These are phyloP conservation scores for Gymnopilus junonius DNA, from an alignment of 768 basidiomycete species.

Conservation along the genomic window DNA sequence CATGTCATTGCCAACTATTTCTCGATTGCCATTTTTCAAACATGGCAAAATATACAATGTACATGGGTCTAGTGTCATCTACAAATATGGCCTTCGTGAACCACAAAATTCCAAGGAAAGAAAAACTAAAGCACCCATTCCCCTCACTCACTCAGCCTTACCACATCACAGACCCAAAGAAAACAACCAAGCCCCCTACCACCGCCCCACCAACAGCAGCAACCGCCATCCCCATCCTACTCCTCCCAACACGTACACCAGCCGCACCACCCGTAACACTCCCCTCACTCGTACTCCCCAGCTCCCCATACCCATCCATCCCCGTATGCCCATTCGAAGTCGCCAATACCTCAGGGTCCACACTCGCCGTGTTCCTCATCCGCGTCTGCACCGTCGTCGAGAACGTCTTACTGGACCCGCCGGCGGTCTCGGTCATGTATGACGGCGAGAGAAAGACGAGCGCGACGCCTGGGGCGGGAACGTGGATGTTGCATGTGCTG, in stretches of 20 bases:
- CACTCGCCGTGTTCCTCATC: constrained; percentile 52
- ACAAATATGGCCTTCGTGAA: not conserved
- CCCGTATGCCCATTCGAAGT: constrained; percentile 64
- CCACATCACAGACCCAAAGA: not conserved
- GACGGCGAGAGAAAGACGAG: constrained; percentile 66
- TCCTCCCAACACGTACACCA: not conserved
- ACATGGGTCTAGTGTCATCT: not conserved
- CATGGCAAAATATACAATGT: no score
- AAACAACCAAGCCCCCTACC: not conserved
- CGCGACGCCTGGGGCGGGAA: constrained; percentile 70
- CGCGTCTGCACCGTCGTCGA: constrained; percentile 57
- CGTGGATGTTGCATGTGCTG: constrained; percentile 59
- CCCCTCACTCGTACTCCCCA: constrained; percentile 46
- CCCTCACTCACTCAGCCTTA: not conserved
- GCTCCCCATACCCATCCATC: constrained; percentile 13
- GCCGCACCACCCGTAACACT: constrained; percentile 20
- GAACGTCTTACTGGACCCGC: constrained; percentile 46
- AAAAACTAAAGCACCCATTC: not conserved
- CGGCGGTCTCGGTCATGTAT: constrained; percentile 39
- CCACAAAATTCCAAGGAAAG: not conserved
- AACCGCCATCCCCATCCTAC: not conserved
- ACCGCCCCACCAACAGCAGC: not conserved
- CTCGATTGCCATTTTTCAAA: no score
- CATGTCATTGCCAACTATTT: no score
- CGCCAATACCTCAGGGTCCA: constrained; percentile 57